These are phyloP conservation scores for Scheffersomyces lignosus DNA, from an alignment of 805 yeast species.

Conservation along the genomic window DNA sequence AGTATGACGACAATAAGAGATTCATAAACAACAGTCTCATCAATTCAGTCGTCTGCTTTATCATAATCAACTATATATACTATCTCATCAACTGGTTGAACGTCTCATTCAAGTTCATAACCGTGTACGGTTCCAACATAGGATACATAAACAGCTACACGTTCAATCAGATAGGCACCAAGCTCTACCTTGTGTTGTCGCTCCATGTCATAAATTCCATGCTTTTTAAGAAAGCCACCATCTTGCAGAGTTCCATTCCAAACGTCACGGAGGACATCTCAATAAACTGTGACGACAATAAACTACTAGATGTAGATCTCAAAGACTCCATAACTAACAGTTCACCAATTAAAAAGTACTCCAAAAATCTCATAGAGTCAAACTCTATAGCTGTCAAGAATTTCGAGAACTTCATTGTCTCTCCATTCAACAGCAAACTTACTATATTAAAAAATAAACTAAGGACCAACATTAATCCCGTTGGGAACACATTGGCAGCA, in stretches of 20 bases:
- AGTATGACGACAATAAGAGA: slow-evolving; percentile 7
- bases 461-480: slow-evolving; percentile 3
- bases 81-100: slow-evolving; percentile 13
- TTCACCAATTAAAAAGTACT: not conserved
- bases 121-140: slow-evolving; percentile 7
- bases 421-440: slow-evolving; percentile 9
- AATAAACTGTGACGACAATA: slow-evolving; percentile 13
- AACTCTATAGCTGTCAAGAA: slow-evolving; percentile 12
- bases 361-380: slow-evolving; percentile 1
- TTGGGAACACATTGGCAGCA: not conserved
- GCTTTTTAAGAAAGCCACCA: slow-evolving; percentile 7
- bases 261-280: slow-evolving; percentile 9
- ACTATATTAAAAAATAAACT: slow-evolving; percentile 7
- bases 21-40: slow-evolving; percentile 8
- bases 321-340: slow-evolving; percentile 3
- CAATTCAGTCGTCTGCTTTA: slow-evolving; percentile 11
- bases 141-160: slow-evolving; percentile 11
- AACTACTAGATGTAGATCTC: slow-evolving; percentile 10
- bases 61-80: slow-evolving; percentile 13
- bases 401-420: slow-evolving; percentile 13
- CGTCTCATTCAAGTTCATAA: slow-evolving; percentile 7
- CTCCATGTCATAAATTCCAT: slow-evolving; percentile 13
- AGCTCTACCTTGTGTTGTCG: slow-evolving; percentile 10
- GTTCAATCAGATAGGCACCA: slow-evolving; percentile 7
- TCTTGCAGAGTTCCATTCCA: slow-evolving; percentile 6